phyloP scores from a whole-genome alignment of 306 rosid species.

The Albizia julibrissin region DNA sequence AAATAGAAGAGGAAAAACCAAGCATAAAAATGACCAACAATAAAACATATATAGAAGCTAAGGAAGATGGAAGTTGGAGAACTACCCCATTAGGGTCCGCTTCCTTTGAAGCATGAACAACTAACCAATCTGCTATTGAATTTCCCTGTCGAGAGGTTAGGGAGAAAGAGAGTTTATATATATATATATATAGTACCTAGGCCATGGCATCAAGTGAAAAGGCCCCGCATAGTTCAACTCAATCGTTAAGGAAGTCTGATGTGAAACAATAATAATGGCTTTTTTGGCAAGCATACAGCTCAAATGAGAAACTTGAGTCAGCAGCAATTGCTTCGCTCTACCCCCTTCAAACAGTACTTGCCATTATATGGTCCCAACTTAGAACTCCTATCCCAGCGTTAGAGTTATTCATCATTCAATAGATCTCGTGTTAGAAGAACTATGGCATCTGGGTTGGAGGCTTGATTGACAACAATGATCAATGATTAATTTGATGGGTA shows the following conservation, averaged over 20 bases:
- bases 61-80: background rate
- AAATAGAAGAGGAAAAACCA: no score
- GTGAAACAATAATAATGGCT: no score
- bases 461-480: background rate
- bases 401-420: no score
- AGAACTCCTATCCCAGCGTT: no score
- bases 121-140: background rate
- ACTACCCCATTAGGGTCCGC: background rate
- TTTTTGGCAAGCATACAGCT: no score
- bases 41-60: no score
- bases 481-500: background rate
- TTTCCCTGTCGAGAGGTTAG: background rate
- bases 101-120: background rate
- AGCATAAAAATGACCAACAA: no score
- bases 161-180: background rate
- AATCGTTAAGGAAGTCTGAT: background rate
- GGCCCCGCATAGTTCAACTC: background rate
- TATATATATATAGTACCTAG: no score
- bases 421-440: background rate
- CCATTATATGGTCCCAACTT: no score
- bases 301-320: no score
- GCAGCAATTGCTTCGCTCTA: background rate
- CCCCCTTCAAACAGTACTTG: no score
- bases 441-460: background rate
- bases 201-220: background rate